phyloP scores from a whole-genome alignment of 2,329 filamentous ascomycete species.

The Diaporthe ilicicola region DNA sequence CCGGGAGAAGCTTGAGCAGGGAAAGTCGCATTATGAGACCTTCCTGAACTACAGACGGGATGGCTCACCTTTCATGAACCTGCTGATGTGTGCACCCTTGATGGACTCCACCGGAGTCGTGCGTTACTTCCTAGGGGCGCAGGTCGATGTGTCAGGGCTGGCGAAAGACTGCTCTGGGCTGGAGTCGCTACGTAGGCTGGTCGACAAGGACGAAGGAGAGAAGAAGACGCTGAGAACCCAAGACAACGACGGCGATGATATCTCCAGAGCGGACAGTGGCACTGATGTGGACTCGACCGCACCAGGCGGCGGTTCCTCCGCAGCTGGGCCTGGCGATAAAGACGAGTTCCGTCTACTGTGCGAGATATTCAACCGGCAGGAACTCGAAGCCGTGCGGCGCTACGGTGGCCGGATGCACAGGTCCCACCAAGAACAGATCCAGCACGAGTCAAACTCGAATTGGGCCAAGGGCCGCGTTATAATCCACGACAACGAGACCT shows the following conservation, averaged over 20 bases:
- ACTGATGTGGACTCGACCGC: not conserved
- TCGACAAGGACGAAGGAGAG: slow-evolving; percentile 45
- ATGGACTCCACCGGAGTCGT: slow-evolving; percentile 72
- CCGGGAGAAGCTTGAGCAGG: slow-evolving; percentile 65
- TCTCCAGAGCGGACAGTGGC: slow-evolving; percentile 1
- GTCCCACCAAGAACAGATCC: slow-evolving; percentile 51
- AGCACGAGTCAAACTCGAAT: slow-evolving; percentile 38
- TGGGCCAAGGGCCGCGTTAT: slow-evolving; percentile 54
- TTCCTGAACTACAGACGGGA: slow-evolving; percentile 83
- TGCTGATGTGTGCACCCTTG: slow-evolving; percentile 77
- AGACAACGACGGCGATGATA: not conserved
- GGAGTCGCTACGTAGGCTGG: slow-evolving; percentile 64
- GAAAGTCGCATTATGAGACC: slow-evolving; percentile 77
- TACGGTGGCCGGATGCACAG: slow-evolving; percentile 71
- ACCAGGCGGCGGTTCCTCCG: not conserved
- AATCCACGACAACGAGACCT: slow-evolving; percentile 39
- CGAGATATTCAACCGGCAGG: slow-evolving; percentile 74
- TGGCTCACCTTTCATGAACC: slow-evolving; percentile 79
- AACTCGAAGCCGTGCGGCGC: slow-evolving; percentile 70
- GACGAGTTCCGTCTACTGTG: slow-evolving; percentile 72
- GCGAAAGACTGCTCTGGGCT: slow-evolving; percentile 73
- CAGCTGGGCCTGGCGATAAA: slow-evolving; percentile 33
- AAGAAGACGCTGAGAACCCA: slow-evolving; percentile 30
- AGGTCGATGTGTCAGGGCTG: slow-evolving; percentile 75
- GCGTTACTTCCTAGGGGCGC: slow-evolving; percentile 75